Conservation (phyloP, 495 filamentous ascomycete species). For the Neurospora sp. region DNA sequence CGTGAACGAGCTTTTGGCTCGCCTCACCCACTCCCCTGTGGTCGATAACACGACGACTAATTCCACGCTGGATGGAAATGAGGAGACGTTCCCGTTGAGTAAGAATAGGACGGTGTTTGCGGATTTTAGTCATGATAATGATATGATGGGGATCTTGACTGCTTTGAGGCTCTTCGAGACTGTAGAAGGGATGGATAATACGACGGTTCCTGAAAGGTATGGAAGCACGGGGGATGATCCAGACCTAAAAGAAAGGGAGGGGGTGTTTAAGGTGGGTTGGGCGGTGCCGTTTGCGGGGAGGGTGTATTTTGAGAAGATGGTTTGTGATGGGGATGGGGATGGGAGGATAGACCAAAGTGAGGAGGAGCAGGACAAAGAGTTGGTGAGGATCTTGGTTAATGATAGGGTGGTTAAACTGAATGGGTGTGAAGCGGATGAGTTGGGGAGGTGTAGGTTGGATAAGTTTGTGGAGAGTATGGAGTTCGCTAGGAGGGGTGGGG, state of each 20-base stretch:
- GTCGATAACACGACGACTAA: slow-evolving; percentile 62
- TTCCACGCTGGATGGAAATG: slow-evolving; percentile 52
- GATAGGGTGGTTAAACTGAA: slow-evolving; percentile 64
- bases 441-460: slow-evolving; percentile 55
- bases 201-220: slow-evolving; percentile 16
- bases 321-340: slow-evolving; percentile 33
- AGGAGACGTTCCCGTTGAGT: slow-evolving; percentile 58
- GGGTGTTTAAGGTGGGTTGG: slow-evolving; percentile 59
- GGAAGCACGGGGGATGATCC: neutral
- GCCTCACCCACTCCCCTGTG: slow-evolving; percentile 57
- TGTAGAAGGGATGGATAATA: slow-evolving; percentile 38
- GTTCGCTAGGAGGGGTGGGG: slow-evolving; percentile 59
- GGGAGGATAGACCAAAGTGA: neutral
- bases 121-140: slow-evolving; percentile 85
- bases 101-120: slow-evolving; percentile 55
- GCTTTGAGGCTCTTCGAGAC: slow-evolving; percentile 66
- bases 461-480: slow-evolving; percentile 60
- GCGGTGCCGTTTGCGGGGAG: slow-evolving; percentile 70
- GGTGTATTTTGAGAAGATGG: slow-evolving; percentile 79
- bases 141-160: slow-evolving; percentile 61
- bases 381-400: slow-evolving; percentile 71
- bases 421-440: slow-evolving; percentile 53
- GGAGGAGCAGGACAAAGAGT: slow-evolving; percentile 32
- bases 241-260: slow-evolving; percentile 27
- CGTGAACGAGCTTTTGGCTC: slow-evolving; percentile 75